Evolutionary conservation across 23 red algal genomes (phyloP), one percentile per base, ranked within the genome.

Genomic region (Gracilariopsis chorda): DNA sequence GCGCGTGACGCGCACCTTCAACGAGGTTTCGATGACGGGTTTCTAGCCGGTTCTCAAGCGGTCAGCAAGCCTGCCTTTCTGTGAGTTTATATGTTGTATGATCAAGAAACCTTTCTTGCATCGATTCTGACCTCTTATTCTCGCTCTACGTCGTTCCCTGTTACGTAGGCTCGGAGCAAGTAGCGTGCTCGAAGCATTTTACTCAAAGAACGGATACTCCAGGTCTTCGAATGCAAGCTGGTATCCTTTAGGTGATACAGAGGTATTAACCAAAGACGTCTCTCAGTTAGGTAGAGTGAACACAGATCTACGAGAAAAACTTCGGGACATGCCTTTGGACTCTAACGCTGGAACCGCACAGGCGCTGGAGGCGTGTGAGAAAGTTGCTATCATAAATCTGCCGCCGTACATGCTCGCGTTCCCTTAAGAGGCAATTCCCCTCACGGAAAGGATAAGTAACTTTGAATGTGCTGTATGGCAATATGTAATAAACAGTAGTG

Each of bases 11-110:
- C 73, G 36, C 41, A 74, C 30, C 45, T 91, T 21, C 88, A 91
- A 49, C 40, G 42, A 55, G 88, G 88, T 58, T 91, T 91, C 52
- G 88, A 91, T 37, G 58, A 80, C 9, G 88, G 88, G 6, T 91
- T 91, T 43, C 25, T 32, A 10, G 88, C 52, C n/a, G 88, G 52
- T 1, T 43, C 88, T 6, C 45, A 74, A 30, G 53, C 88, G 12
- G 48, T 56, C 36, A 74, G 70, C 27, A 74, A 91, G 33, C 70
- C 75, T 42, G 77, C 70, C 3, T 91, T 82, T 48, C 58, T 89
- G 85, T 89, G 36, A 76, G 85, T 89, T 47, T 39, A 51, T 55
- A 16, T 16, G n/a, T 16, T n/a, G n/a, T 16, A 55, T 55, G 16
- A 16, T 55, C n/a, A 55, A 16, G 16, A 55, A 55, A 55, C 14